Base-by-base conservation (phyloP, 345 rosid genomes). In the Sisymbrium irio region DNA sequence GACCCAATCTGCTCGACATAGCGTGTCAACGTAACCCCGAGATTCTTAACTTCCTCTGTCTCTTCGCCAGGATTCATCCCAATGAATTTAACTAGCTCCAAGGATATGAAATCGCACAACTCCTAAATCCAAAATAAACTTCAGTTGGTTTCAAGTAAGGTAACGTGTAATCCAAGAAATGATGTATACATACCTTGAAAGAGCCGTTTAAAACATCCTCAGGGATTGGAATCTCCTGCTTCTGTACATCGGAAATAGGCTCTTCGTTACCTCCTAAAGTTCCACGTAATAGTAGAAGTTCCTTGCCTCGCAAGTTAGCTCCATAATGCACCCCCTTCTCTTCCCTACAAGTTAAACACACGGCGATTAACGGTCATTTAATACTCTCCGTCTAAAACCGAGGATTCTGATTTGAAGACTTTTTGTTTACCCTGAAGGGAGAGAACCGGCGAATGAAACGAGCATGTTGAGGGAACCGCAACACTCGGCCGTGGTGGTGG, bases 311-410 rank as follows among this genome's bases (percentile, higher is more conserved):
- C 79, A 86, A 58, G 73, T 81, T 86, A 66, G 86, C 64, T 32
- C 91, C 96, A 72, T 83, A 86, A 51, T 67, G 85, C n/a, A 80
- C 39, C 1, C 91, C 93, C 53, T 81, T 79, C 83, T 90, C 88
- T 25, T 88, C 83, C 64, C 83, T 79, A 75, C 51, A 49, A 9
- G 30, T 56, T n/a, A 49, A 47, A 6, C 27, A 17, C 12, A 47
- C 35, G 13, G 65, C 47, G 47, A 20, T 18, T 44, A 47, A 53
- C 64, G 18, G 8, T 13, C 2, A 65, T 15, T 1, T 36, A 41
- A 30, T 19, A 18, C 60, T 3, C 39, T 40, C 7, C 4, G 4
- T 0, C 12, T 5, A 19, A 70, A 28, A 47, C 40, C 37, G 55
- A 69, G 50, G 54, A 35, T 42, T 42, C 25, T 1, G 25, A 22